Evolutionary conservation across 2,329 filamentous ascomycete species (phyloP).

Genomic region (Talaromyces sp.): DNA sequence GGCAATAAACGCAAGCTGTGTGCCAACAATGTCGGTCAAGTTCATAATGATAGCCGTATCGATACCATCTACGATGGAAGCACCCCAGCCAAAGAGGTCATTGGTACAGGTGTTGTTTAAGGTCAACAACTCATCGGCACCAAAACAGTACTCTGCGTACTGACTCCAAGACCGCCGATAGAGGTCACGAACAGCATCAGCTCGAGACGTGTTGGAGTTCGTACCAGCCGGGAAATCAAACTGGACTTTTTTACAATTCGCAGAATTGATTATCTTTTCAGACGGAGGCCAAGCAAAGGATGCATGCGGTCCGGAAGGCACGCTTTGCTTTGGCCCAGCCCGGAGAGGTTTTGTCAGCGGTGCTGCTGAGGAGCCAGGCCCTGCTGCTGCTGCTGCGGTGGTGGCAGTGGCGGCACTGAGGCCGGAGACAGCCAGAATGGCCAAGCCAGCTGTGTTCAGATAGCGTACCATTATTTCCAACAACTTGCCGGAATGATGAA

Average conservation of each 20-base stretch:
- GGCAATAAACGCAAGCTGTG: slow-evolving; percentile 16
- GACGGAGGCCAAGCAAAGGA: slow-evolving; percentile 1
- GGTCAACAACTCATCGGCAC: slow-evolving; percentile 15
- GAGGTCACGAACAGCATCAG: slow-evolving; percentile 15
- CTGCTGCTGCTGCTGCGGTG: neutral
- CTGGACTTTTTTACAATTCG: slow-evolving; percentile 15
- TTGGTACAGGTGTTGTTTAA: slow-evolving; percentile 13
- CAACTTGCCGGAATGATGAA: neutral
- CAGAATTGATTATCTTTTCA: neutral
- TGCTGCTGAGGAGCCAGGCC: neutral
- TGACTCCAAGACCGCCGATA: slow-evolving; percentile 17
- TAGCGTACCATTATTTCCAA: neutral
- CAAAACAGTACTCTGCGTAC: slow-evolving; percentile 17
- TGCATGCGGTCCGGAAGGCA: neutral
- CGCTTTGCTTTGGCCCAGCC: neutral
- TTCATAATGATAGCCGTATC: slow-evolving; percentile 20
- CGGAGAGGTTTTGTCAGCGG: neutral
- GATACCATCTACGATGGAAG: slow-evolving; percentile 17
- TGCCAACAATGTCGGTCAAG: slow-evolving; percentile 18
- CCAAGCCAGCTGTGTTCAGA: neutral
- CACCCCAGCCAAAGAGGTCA: slow-evolving; percentile 19
- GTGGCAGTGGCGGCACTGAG: neutral
- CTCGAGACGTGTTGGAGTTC: slow-evolving; percentile 15
- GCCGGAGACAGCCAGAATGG: neutral
- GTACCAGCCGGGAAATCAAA: slow-evolving; percentile 14